These are phyloP conservation scores for Hygrocybe coccinea DNA, from an alignment of 768 basidiomycete genomes.

Conservation along the genomic window DNA sequence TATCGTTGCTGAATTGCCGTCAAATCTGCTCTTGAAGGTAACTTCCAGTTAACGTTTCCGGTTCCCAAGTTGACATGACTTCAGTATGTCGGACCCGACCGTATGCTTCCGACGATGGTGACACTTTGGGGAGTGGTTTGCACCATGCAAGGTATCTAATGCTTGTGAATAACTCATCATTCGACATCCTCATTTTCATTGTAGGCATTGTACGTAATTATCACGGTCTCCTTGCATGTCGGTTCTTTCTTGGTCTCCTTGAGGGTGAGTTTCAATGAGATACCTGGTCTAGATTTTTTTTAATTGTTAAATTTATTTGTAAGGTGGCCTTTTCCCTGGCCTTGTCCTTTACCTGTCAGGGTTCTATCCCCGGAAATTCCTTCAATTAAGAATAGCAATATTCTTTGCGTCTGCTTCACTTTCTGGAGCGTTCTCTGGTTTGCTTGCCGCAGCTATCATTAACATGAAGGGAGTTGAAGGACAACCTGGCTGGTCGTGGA, in stretches of 20 bases:
- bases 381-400: constrained; percentile 47
- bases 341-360: constrained; percentile 54
- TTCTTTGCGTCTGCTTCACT: constrained; percentile 53
- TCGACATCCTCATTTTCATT: neutral
- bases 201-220: constrained; percentile 46
- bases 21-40: constrained; percentile 55
- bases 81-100: constrained; percentile 50
- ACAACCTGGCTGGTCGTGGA: constrained; percentile 63
- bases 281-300: neutral
- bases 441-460: constrained; percentile 62
- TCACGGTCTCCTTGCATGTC: constrained; percentile 40
- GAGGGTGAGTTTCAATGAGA: constrained; percentile 37
- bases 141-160: constrained; percentile 48
- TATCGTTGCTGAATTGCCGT: constrained; percentile 55
- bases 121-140: constrained; percentile 66
- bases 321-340: constrained; percentile 56
- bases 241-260: constrained; percentile 50
- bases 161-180: neutral
- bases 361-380: constrained; percentile 47
- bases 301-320: neutral
- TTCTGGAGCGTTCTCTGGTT: constrained; percentile 64
- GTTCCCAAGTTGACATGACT: neutral
- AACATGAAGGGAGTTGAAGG: constrained; percentile 54
- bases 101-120: constrained; percentile 57
- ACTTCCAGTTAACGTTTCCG: constrained; percentile 1